Evolutionary conservation across 2,329 filamentous ascomycete genomes (phyloP), one percentile per base, ranked within the genome.

Genomic region (Teratosphaeria nubilosa): DNA sequence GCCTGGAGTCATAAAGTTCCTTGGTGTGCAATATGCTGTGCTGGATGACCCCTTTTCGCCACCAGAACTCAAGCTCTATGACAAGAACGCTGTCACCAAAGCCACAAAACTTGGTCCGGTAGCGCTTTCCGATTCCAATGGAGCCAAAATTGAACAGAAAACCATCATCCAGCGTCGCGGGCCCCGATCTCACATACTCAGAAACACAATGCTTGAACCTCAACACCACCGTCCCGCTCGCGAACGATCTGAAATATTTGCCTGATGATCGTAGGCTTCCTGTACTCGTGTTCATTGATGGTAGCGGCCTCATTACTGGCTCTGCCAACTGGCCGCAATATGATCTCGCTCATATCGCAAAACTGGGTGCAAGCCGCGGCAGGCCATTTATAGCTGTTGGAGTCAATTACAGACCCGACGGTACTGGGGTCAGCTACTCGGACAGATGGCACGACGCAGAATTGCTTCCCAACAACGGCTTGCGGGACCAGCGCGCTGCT

Each of bases 211-310:
- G 80, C 32, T 24, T 54, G 25, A 81, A 79, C 54, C 67, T 82
- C 20, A 82, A 81, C 59, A 76, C 83, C 53, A 76, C 77, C 0
- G 70, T 77, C 0, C 80, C 80, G 1, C 53, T 48, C 1, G 13
- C 7, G 16, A 16, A 30, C 20, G 27, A 16, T 13, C 22, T 25
- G 1, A 24, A 51, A 25, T 5, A 11, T 20, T 3, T 50, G 16
- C 24, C 25, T 4, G 30, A 52, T 3, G 22, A 56, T 4, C 66
- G 68, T 13, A 74, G 73, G 5, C 68, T 82, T 1, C 80, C 80
- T 0, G 79, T 82, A 0, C 72, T 81, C 45, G 73, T 80, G 1
- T 81, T 80, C 61, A 74, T 83, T 4, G 79, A 82, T 59, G 80
- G 80, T 0, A 80, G 80, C 11, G 80, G 77, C 0, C 77, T 80